Conservation (phyloP, 2,329 filamentous ascomycete species). For the Sporothrix luriei region DNA sequence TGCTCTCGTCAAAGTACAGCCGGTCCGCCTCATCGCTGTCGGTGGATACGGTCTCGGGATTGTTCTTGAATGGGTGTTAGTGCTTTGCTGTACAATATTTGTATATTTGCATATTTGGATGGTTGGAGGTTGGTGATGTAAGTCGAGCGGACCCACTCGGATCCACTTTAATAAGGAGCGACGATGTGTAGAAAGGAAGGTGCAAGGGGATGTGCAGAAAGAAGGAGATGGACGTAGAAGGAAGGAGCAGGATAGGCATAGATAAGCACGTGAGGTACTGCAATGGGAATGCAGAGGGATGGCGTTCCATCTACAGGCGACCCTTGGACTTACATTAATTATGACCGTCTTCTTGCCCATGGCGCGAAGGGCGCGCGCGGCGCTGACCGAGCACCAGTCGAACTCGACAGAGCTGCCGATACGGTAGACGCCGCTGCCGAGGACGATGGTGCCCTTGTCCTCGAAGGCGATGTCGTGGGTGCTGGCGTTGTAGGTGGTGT, state of each 20-base stretch:
- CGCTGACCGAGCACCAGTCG: conserved; percentile 96
- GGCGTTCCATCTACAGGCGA: not conserved
- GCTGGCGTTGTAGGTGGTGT: conserved; percentile 96
- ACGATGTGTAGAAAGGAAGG: not conserved
- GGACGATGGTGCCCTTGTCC: conserved; percentile 84
- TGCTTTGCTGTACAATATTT: no score
- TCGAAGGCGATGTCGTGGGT: conserved; percentile 93
- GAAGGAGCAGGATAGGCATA: no score
- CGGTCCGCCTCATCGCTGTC: conserved; percentile 89
- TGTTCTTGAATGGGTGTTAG: conserved; percentile 56
- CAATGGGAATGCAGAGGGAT: no score
- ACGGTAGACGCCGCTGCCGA: conserved; percentile 94
- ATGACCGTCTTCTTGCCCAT: conserved; percentile 97
- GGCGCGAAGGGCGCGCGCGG: conserved; percentile 76
- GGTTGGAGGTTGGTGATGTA: conserved; percentile 7
- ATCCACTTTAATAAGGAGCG: not conserved
- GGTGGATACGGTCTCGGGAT: conserved; percentile 78
- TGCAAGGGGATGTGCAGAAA: not conserved
- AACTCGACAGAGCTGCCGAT: conserved; percentile 98
- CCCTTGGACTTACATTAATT: conserved; percentile 71
- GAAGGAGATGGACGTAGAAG: not conserved
- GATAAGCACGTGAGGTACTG: no score
- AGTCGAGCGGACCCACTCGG: conserved; percentile 2
- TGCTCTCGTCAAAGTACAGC: conserved; percentile 95
- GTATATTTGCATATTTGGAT: no score